A percentile compares a stretch with the other conserved stretches of the same genome.
These are phyloP conservation scores for Kalanchoe fedtschenkoi DNA, from an alignment of 164 flowering plant species.

Conservation along the genomic window DNA sequence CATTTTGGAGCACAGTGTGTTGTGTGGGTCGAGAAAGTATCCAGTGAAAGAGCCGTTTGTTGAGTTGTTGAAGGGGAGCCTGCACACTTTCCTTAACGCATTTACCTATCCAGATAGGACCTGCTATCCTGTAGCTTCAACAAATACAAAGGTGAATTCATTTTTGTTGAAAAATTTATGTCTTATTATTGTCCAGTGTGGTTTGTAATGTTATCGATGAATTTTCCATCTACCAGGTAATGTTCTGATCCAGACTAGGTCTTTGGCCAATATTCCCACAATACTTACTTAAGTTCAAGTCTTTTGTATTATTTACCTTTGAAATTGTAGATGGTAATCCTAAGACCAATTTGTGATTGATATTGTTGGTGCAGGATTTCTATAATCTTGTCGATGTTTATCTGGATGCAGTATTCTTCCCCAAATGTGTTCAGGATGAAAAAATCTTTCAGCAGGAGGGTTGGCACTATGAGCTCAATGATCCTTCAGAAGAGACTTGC, in stretches of 20 bases:
- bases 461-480: constrained; percentile 95
- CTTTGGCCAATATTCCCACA: too few relatives aligned
- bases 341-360: not conserved
- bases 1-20: constrained; percentile 91
- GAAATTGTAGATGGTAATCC: not conserved
- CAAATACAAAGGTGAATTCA: constrained; percentile 70
- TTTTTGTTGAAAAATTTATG: not conserved
- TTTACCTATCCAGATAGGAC: constrained; percentile 99
- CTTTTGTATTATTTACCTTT: not conserved
- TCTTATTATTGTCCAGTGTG: not conserved
- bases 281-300: too few relatives aligned
- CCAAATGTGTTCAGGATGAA: constrained; percentile 82
- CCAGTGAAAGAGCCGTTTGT: constrained; percentile 98
- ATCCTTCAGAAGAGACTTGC: constrained; percentile 79
- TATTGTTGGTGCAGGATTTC: constrained; percentile 67
- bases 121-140: constrained; percentile 98
- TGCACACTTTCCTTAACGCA: constrained; percentile 90
- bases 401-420: constrained; percentile 96
- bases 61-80: constrained; percentile 88
- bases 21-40: constrained; percentile 97
- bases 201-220: not conserved
- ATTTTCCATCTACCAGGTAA: too few relatives aligned
- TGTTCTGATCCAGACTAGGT: too few relatives aligned
- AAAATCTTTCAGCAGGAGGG: constrained; percentile 98
- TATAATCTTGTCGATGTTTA: constrained; percentile 96